Conservation (phyloP, 2,329 filamentous ascomycete genomes). For the Trichoderma cornu-damae region DNA sequence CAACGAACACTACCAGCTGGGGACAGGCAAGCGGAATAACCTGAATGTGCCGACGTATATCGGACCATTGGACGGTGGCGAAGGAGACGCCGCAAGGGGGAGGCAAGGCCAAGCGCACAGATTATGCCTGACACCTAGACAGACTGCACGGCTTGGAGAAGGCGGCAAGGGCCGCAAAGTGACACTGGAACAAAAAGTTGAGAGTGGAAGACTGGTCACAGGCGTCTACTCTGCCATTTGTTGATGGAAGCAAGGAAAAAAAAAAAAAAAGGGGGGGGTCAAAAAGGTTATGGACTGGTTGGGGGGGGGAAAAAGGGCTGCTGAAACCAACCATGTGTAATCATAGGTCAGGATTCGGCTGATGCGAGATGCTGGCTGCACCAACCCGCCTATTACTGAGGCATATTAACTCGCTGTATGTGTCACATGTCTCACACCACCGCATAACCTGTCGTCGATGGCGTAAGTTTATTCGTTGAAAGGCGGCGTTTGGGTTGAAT, state of each 20-base stretch:
- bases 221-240: conserved; percentile 67
- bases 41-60: conserved; percentile 71
- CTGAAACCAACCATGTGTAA: background rate
- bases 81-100: conserved; percentile 54
- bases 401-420: background rate
- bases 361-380: conserved; percentile 3
- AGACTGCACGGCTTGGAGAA: conserved; percentile 60
- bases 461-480: background rate
- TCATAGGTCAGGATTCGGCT: conserved; percentile 1
- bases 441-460: background rate
- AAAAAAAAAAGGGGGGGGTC: background rate
- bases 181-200: conserved; percentile 77
- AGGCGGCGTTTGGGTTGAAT: background rate
- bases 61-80: conserved; percentile 61
- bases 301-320: background rate
- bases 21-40: conserved; percentile 85
- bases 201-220: conserved; percentile 77
- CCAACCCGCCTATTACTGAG: background rate
- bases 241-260: background rate
- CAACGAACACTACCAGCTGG: conserved; percentile 90
- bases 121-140: conserved; percentile 73
- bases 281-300: background rate
- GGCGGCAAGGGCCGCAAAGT: conserved; percentile 60
- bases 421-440: conserved; percentile 8
- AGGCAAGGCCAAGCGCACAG: conserved; percentile 62